Percentiles rank a stretch among this genome's conserved stretches.
Conservation (phyloP, 2,329 filamentous ascomycete genomes). For the Sporothrix globosa region DNA sequence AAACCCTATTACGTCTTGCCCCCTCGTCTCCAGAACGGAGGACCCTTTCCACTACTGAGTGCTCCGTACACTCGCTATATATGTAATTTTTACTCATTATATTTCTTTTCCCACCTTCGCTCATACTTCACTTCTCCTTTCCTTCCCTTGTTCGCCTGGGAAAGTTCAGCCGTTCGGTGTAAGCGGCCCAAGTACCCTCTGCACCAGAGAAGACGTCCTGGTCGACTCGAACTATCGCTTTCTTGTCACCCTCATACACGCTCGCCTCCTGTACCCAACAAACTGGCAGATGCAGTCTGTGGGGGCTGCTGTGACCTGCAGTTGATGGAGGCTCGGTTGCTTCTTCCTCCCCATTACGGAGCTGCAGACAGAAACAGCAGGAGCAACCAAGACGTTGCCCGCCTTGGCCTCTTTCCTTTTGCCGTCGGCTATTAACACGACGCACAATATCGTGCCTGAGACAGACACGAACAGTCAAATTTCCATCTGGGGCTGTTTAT, state of each 20-base stretch:
- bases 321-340: background rate
- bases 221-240: background rate
- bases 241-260: background rate
- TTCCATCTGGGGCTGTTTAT: background rate
- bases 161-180: no score
- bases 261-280: background rate
- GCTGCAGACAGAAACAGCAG: slow-evolving; percentile 16
- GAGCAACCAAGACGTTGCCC: slow-evolving; percentile 9
- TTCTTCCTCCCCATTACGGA: slow-evolving; percentile 21
- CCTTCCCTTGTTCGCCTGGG: no score
- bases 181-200: no score
- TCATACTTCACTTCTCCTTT: no score
- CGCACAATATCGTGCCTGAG: background rate
- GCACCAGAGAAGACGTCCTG: no score
- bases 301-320: background rate
- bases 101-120: no score
- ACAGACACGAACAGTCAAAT: background rate
- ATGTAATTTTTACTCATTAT: no score
- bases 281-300: background rate
- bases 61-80: no score
- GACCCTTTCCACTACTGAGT: no score
- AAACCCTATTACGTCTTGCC: background rate
- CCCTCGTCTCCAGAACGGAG: background rate
- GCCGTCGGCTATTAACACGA: slow-evolving; percentile 3
- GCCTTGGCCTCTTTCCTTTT: slow-evolving; percentile 21